Base-by-base conservation (phyloP, 1,284 basidiomycete species). In the Austroboletus niveus region DNA sequence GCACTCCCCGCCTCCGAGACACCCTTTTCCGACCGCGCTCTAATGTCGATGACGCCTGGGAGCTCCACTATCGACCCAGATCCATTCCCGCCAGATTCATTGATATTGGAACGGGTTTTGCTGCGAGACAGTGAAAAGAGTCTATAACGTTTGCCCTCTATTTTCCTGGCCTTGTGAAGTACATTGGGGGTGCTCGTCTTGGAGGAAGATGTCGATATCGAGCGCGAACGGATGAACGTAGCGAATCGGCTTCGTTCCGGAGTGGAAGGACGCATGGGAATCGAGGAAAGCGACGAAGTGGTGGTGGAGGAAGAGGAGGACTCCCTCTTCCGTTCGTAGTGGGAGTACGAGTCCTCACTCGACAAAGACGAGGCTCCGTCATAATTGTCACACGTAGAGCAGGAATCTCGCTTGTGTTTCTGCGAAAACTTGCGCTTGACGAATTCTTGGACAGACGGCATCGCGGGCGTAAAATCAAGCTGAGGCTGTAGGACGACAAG, bases 381-480 rank as follows among this genome's bases (percentile, higher is more conserved):
- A 14, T 12, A 30, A 20, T 31, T 42, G 27, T 65, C 47, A 45
- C 58, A 49, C 7, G 53, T 57, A 27, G 59, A 51, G 30, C 31
- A 50, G 32, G 58, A 55, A 3, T 53, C 54, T 29, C 62, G 63
- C 36, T 54, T 68, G 49, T 52, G 62, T 41, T 58, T 70, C 2
- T 57, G 49, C 15, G 68, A 70, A 22, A 67, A 58, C 47, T 30
- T 69, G 47, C 59, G 68, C 22, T 61, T 69, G 42, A 71, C 64
- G 1, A 62, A 56, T 14, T 62, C 59, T 45, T 66, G 66, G 59
- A 69, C 63, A 20, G 22, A 24, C 22, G 69, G 67, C 69, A 71
- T 67, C 14, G 44, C 22, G 20, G 24, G 34, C 34, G 17, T n/a
- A 36, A 36, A 36, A 36, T 14, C 35, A n/a, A 36, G 8, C 8